phyloP scores from a whole-genome alignment of 2,329 filamentous ascomycete genomes.

The Emergomyces orientalis region DNA sequence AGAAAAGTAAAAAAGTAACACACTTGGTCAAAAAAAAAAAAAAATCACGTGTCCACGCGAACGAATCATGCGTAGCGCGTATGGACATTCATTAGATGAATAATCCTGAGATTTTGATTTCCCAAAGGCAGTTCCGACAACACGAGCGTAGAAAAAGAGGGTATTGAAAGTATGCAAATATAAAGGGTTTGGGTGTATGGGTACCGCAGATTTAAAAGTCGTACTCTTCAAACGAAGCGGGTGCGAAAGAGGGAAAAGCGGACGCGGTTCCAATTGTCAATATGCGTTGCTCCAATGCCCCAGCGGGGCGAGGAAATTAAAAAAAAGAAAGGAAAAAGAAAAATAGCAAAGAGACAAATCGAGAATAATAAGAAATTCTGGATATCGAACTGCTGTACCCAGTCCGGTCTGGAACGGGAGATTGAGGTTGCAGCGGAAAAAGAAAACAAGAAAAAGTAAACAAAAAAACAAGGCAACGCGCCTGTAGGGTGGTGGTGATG shows the following conservation, averaged over 20 bases:
- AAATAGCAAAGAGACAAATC: background rate
- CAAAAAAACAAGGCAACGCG: background rate
- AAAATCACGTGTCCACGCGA: background rate
- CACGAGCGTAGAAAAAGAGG: background rate
- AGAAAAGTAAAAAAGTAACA: background rate
- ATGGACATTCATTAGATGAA: background rate
- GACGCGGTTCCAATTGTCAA: background rate
- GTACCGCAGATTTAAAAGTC: background rate
- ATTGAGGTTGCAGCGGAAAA: background rate
- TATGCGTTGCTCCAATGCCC: background rate
- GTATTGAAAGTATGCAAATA: background rate
- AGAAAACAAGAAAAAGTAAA: background rate
- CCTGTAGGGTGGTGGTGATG: background rate
- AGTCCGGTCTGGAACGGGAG: background rate
- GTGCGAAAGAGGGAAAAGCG: background rate
- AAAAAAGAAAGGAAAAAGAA: background rate
- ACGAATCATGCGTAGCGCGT: background rate
- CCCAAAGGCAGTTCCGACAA: too few species aligned
- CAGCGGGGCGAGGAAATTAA: background rate
- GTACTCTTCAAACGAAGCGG: too few species aligned
- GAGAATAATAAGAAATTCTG: conserved; percentile 1
- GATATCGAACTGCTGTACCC: background rate
- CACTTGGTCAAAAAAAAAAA: too few species aligned
- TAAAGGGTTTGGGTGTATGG: background rate
- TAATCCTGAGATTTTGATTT: background rate